Base-by-base conservation (phyloP, 306 rosid genomes). In the Albizia julibrissin region DNA sequence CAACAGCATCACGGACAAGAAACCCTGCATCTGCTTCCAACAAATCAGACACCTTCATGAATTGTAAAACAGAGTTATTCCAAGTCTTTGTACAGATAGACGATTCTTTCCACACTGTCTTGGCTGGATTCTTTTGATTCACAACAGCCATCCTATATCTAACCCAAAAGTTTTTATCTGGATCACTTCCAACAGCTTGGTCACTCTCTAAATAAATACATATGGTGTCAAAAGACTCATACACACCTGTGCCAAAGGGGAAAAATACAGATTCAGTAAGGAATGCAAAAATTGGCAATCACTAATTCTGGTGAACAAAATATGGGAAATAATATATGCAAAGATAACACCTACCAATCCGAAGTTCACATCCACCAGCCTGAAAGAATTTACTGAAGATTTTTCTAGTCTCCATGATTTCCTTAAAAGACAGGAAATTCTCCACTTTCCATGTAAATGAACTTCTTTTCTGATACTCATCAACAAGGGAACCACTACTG, bases 371-470 rank as follows among this genome's bases (percentile, higher is more conserved):
- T 84, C 97, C 99, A 77, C 98, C 98, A 87, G 98, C 98, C 88
- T 92, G 98, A 91, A 96, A 96, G 88, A 96, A 96, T 89, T 96
- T 96, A 87, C 99, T 96, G 87, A 93, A 96, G 72, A 96, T 96
- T 90, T 96, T 96, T 46, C 99, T 92, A 74, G 94, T 93, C 89
- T 96, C 99, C 98, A 96, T 96, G 88, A 96, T 96, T 81, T 96
- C 99, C 91, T 93, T 93, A 79, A 96, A 96, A 26, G 98, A 91
- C 72, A 92, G 89, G 89, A 96, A 96, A 83, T 96, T 96, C 84
- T 96, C 99, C 91, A 96, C 99, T 90, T 92, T 96, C 99, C 99
- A 96, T 34, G 97, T 91, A 88, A 96, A 96, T n/a, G 97, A 90
- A 85, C 97, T 89, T 89, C 65, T 88, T 88, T 91, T 93, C 39